These are phyloP conservation scores for Apiospora kogelbergensis DNA, from an alignment of 2,329 filamentous ascomycete species.

Conservation along the genomic window DNA sequence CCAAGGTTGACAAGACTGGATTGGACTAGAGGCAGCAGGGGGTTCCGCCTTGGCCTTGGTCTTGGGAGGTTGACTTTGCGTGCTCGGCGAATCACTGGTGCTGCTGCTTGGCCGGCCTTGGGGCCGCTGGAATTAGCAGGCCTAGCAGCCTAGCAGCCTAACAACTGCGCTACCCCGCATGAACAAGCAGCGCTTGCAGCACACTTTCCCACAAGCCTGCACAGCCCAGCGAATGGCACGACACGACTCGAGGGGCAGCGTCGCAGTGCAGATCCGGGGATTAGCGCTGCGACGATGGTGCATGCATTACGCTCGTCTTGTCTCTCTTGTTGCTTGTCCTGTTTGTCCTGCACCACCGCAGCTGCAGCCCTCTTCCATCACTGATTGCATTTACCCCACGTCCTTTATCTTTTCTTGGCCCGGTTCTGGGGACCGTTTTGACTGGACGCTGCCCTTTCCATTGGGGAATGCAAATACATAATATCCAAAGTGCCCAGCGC, in stretches of 20 bases:
- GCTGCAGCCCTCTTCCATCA: neutral
- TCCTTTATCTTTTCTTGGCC: neutral
- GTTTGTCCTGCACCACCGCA: neutral
- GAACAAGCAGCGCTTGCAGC: neutral
- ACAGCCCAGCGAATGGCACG: neutral
- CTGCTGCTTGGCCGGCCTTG: neutral
- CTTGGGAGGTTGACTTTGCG: neutral
- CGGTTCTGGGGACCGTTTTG: neutral
- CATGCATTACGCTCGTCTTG: neutral
- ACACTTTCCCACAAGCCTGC: neutral
- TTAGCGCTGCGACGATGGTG: neutral
- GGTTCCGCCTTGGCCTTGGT: neutral
- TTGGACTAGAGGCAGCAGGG: neutral
- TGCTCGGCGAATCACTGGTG: neutral
- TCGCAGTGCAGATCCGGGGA: slow-evolving; percentile 2
- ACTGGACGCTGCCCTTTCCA: neutral
- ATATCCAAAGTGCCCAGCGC: slow-evolving; percentile 1
- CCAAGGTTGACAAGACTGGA: neutral
- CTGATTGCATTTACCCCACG: neutral
- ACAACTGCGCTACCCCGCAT: neutral
- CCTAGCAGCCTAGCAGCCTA: no score
- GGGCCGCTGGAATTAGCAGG: neutral
- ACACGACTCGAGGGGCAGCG: neutral
- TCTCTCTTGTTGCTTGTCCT: neutral
- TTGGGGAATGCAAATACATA: neutral